These are phyloP conservation scores for Cystobasidiaceae sp. DNA, from an alignment of 1,284 basidiomycete genomes.

Conservation along the genomic window DNA sequence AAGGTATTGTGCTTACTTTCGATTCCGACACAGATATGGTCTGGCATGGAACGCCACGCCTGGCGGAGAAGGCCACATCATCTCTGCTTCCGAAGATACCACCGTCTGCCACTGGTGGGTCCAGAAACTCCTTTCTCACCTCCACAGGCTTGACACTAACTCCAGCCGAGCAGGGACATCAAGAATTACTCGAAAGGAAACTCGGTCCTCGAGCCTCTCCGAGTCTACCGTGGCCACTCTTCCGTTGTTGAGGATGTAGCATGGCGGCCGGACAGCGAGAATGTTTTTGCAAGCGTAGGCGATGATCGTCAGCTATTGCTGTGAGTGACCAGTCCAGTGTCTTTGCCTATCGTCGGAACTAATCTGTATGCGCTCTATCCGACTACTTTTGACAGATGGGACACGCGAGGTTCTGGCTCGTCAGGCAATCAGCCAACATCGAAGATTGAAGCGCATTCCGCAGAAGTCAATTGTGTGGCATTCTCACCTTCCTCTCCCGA, in stretches of 20 bases:
- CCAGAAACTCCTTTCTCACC: not conserved
- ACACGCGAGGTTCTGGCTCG: slow-evolving; percentile 60
- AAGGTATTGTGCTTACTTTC: not conserved
- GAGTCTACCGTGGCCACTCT: slow-evolving; percentile 78
- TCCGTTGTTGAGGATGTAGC: slow-evolving; percentile 95
- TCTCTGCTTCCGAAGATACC: slow-evolving; percentile 92
- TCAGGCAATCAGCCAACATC: slow-evolving; percentile 61
- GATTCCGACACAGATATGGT: slow-evolving; percentile 63
- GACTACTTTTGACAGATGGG: slow-evolving; percentile 65
- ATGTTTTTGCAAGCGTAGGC: slow-evolving; percentile 90
- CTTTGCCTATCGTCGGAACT: not conserved
- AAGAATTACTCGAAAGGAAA: slow-evolving; percentile 80
- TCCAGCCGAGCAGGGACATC: slow-evolving; percentile 67
- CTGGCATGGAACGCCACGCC: slow-evolving; percentile 76
- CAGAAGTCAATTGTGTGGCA: slow-evolving; percentile 84
- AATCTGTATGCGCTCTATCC: too few relatives aligned
- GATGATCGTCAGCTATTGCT: slow-evolving; percentile 92
- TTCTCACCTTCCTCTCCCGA: slow-evolving; percentile 80
- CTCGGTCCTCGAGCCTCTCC: slow-evolving; percentile 70
- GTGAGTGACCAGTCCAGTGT: slow-evolving; percentile 55
- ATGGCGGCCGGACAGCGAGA: slow-evolving; percentile 81
- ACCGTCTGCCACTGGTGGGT: slow-evolving; percentile 89
- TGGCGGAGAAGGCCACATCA: slow-evolving; percentile 69
- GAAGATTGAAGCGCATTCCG: slow-evolving; percentile 77
- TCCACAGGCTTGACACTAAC: not conserved